Base-by-base conservation (phyloP, 2,329 filamentous ascomycete species). In the Akanthomyces uredinophilus region DNA sequence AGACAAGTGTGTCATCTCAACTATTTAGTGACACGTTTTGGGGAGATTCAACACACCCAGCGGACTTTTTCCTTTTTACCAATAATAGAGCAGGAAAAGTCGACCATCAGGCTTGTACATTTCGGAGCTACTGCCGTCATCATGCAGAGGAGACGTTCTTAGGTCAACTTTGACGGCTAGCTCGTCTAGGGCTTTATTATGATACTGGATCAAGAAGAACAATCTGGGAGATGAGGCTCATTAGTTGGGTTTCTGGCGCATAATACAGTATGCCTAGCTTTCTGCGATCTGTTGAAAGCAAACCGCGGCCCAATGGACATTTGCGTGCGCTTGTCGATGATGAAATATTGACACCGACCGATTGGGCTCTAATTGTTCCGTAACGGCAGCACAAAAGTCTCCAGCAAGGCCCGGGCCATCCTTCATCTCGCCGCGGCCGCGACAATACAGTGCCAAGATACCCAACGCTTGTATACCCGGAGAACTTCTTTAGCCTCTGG, bases 281-380 rank as follows among this genome's bases (percentile, higher is more conserved):
- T 43, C 4, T 14, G 4, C 24, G 55, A 61, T 51, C 59, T 61
- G n/a, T 61, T 61, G 18, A 61, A 50, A 1, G 59, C n/a, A 61
- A 6, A 61, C 16, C 5, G 59, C 59, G 5, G 59, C 59, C 27
- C 43, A 61, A n/a, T 55, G 43, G 22, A 55, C 27, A 5, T 22
- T 49, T 10, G 51, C 43, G 11, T 18, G 8, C 6, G 51, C 29
- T 16, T 55, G 41, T 7, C 51, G 18, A 27, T 49, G n/a, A 3
- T 29, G 43, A n/a, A 20, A 14, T 7, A 1, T 14, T 10, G 16
- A 13, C 3, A 41, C 24, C 13, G 16, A 13, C n/a, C 41, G 41
- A 6, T 41, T 44, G 10, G 16, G 4, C 6, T 3, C n/a, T 51
- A 51, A 61, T 22, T 43, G 43, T 5, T 49, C n/a, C 7, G 44